Evolutionary conservation across 2,329 filamentous ascomycete species (phyloP).

Genomic region (Microthyrium microscopicum): DNA sequence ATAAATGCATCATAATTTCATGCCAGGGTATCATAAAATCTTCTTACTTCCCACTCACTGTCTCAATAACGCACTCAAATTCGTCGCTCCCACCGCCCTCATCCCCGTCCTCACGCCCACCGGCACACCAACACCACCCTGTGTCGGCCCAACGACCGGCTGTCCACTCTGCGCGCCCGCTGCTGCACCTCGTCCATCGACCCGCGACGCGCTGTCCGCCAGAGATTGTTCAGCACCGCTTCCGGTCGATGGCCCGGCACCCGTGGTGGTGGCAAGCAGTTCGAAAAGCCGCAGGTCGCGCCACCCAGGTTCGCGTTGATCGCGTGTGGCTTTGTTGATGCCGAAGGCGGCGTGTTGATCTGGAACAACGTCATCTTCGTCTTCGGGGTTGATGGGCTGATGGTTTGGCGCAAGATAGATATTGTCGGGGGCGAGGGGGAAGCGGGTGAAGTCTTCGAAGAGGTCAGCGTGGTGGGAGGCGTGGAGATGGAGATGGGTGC

Average conservation of each 20-base stretch:
- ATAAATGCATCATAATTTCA: no score
- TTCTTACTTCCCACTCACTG: neutral
- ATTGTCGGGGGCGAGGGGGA: constrained; percentile 40
- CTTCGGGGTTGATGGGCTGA: constrained; percentile 71
- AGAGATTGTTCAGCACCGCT: neutral
- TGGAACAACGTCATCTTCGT: constrained; percentile 76
- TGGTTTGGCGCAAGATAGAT: constrained; percentile 68
- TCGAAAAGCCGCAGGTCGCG: constrained; percentile 59
- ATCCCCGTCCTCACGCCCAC: neutral
- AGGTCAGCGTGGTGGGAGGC: constrained; percentile 56
- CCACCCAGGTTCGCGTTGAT: constrained; percentile 51
- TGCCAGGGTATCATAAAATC: neutral
- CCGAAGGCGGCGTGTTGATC: constrained; percentile 81
- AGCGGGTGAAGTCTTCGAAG: constrained; percentile 42
- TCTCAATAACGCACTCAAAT: neutral
- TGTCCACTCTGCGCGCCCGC: neutral
- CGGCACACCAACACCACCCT: neutral
- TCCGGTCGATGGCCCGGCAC: constrained; percentile 7
- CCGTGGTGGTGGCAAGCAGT: constrained; percentile 46
- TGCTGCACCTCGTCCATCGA: neutral
- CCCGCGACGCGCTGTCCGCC: no score
- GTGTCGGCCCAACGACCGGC: neutral
- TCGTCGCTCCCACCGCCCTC: neutral
- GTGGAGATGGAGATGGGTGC: constrained; percentile 63
- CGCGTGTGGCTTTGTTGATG: constrained; percentile 65